These are phyloP conservation scores for Jamesozyma lodderae DNA, from an alignment of 805 yeast species.

Conservation along the genomic window DNA sequence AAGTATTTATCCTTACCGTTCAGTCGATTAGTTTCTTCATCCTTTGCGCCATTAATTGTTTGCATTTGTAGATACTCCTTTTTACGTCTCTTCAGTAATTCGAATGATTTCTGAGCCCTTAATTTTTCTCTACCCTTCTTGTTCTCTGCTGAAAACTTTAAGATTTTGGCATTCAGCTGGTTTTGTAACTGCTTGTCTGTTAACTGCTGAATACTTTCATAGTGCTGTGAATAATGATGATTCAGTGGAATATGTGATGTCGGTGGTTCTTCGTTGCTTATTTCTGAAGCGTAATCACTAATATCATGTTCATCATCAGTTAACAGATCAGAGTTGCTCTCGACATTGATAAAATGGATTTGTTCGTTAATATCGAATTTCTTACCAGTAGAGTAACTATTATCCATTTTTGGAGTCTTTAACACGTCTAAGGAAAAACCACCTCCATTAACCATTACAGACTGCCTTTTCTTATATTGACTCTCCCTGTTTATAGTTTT, in stretches of 20 bases:
- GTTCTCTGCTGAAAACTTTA: conserved; percentile 25
- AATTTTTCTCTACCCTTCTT: conserved; percentile 20
- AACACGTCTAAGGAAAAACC: conserved; percentile 20
- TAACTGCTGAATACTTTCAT: conserved; percentile 3
- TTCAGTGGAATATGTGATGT: background rate
- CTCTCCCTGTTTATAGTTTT: too few relatives aligned
- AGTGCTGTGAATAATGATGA: background rate
- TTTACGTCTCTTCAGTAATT: conserved; percentile 12
- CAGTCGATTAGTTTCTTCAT: background rate
- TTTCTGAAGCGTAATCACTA: background rate
- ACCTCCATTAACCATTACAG: too few relatives aligned
- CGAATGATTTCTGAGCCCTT: conserved; percentile 28
- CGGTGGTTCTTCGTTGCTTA: background rate
- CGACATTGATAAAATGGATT: conserved; percentile 5
- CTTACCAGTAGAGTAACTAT: background rate
- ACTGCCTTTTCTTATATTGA: too few relatives aligned
- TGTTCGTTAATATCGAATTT: conserved; percentile 2
- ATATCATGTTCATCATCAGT: background rate
- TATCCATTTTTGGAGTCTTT: conserved; percentile 3
- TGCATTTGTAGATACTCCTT: background rate
- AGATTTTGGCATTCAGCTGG: conserved; percentile 23
- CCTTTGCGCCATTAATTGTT: background rate
- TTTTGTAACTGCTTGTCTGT: conserved; percentile 24
- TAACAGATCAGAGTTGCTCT: background rate
- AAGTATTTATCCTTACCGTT: background rate